These are phyloP conservation scores for Suhomyces sp. DNA, from an alignment of 805 yeast species.

Conservation along the genomic window DNA sequence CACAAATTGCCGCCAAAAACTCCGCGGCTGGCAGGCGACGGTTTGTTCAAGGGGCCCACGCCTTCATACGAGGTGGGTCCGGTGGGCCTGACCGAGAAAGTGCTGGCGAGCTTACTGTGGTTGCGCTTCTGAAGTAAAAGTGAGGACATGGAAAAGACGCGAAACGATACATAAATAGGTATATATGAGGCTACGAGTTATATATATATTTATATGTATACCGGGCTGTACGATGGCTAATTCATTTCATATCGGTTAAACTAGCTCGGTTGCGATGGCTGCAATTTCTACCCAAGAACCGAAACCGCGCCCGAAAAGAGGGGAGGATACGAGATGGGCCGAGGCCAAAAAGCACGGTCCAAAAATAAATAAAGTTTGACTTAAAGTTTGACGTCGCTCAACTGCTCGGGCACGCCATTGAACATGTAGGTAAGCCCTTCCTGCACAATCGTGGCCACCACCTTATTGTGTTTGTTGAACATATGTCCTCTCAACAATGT, in stretches of 20 bases:
- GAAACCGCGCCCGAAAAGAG: not conserved
- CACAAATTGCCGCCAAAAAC: conserved; percentile 41
- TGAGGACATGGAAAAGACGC: too few relatives aligned
- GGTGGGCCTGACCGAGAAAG: conserved; percentile 11
- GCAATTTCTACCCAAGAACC: not conserved
- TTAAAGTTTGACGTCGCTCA: not conserved
- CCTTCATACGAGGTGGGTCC: conserved; percentile 12
- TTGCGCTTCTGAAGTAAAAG: not conserved
- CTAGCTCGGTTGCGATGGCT: not conserved
- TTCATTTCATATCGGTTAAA: not conserved
- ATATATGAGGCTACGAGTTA: too few relatives aligned
- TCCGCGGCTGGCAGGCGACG: conserved; percentile 25
- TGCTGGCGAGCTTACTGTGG: not conserved
- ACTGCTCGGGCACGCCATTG: conserved; percentile 20
- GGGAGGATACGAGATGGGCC: not conserved
- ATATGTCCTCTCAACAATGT: conserved; percentile 37
- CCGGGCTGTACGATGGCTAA: not conserved
- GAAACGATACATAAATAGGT: too few relatives aligned
- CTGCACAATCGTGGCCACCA: conserved; percentile 40
- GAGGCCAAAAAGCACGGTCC: not conserved
- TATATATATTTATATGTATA: too few relatives aligned
- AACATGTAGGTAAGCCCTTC: conserved; percentile 38
- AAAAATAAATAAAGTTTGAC: too few relatives aligned
- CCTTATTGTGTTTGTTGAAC: conserved; percentile 26
- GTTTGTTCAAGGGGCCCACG: conserved; percentile 17